Base-by-base conservation (phyloP, 176 grass and related monocot species). In the Cocos nucifera region DNA sequence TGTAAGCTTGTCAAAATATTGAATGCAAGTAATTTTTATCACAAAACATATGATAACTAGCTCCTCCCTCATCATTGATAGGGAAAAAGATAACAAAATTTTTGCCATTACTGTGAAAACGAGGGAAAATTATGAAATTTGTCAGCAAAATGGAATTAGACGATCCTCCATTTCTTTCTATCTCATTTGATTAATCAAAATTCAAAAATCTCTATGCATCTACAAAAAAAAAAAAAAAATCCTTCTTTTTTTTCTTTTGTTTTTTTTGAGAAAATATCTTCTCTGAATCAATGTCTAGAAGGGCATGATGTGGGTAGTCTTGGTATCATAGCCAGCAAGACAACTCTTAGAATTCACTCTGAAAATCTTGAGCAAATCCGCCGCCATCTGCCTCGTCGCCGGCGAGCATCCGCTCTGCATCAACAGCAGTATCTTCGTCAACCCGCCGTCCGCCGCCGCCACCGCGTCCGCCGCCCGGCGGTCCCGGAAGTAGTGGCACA, bases 281-380 rank as follows among this genome's bases (percentile, higher is more conserved):
- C 49, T 64, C 39, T 48, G 52, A 61, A 71, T 52, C 32, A 50
- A 53, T 23, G 2, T 82, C 69, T 44, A 97, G 82, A 92, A 98
- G 0, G 93, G 93, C 84, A 91, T 92, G 75, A 98, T 92, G 80
- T 98, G 87, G 12, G 79, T 81, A 54, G 93, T 92, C 53, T 92
- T 98, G 75, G 87, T 82, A 67, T 89, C 93, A 49, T 98, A 98
- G 5, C 93, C 87, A n/a, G 84, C 77, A 56, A 98, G 72, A 72
- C 84, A 98, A 72, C 81, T 86, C 73, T 92, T 92, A 62, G 84
- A 77, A 51, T 86, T 86, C 52, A 98, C 81, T 69, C 67, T 77
- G 67, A 83, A 92, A 0, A 98, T 80, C 70, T 85, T 98, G 48
- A 98, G 77, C 79, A 98, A 75, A n/a, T 98, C 87, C 3, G 74